phyloP scores from a whole-genome alignment of 345 rosid genomes.

The Linum lewisii region DNA sequence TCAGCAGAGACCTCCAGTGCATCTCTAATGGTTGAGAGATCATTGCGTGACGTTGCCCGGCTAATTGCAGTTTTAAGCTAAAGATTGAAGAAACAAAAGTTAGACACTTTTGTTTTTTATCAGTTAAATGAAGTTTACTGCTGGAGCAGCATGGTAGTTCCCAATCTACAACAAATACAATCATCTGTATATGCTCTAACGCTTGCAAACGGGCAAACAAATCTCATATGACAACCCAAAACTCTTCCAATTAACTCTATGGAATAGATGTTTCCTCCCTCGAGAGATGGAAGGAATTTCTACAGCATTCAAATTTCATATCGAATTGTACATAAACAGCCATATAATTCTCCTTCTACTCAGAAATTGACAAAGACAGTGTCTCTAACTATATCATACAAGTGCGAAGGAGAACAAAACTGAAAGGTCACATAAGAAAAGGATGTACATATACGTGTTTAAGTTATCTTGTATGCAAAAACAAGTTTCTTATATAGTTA shows the following conservation, averaged over 20 bases:
- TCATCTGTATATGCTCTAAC: no score
- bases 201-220: neutral
- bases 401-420: neutral
- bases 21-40: slow-evolving; percentile 74
- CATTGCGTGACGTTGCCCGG: slow-evolving; percentile 91
- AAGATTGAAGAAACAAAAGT: slow-evolving; percentile 8
- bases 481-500: slow-evolving; percentile 5
- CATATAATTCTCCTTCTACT: neutral
- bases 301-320: no score
- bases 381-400: neutral
- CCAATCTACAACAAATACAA: no score
- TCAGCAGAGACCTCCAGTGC: slow-evolving; percentile 99
- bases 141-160: no score
- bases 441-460: neutral
- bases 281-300: neutral
- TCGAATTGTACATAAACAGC: neutral
- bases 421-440: neutral
- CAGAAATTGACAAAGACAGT: neutral
- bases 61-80: slow-evolving; percentile 94
- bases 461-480: neutral
- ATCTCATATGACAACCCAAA: neutral
- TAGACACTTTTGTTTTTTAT: neutral
- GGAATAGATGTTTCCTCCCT: neutral
- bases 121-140: neutral
- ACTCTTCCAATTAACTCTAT: neutral